A percentile compares a stretch with the other conserved stretches of the same genome.
phyloP scores from a whole-genome alignment of 148 eudicot genomes.

The Amaranthus palmeri region DNA sequence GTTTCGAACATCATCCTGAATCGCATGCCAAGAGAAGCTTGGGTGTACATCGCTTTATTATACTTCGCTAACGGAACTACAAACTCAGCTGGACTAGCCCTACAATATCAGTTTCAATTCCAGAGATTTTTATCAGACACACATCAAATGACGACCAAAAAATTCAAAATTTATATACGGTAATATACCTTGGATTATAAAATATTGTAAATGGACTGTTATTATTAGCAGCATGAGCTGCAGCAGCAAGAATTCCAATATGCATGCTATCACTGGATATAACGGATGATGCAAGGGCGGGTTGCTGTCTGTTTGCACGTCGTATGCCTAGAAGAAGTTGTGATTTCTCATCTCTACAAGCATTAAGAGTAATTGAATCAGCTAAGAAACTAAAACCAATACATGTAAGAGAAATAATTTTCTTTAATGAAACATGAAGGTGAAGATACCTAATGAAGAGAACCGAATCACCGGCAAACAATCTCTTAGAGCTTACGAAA shows the following conservation, averaged over 20 bases:
- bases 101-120: conserved; percentile 23
- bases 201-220: conserved; percentile 91
- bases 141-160: neutral
- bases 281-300: conserved; percentile 93
- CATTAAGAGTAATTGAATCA: conserved; percentile 6
- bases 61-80: conserved; percentile 94
- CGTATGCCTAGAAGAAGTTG: conserved; percentile 87
- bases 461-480: conserved; percentile 90
- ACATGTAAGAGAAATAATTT: neutral
- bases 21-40: conserved; percentile 92
- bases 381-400: conserved; percentile 8
- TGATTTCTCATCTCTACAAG: conserved; percentile 85
- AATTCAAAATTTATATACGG: neutral
- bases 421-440: neutral
- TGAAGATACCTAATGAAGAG: conserved; percentile 74
- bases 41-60: conserved; percentile 91
- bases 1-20: conserved; percentile 99
- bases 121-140: neutral
- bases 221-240: conserved; percentile 97
- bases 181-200: conserved; percentile 82
- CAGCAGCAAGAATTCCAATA: conserved; percentile 96
- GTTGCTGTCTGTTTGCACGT: conserved; percentile 88
- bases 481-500: conserved; percentile 87
- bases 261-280: conserved; percentile 99
- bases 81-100: conserved; percentile 94